Base-by-base conservation (phyloP, 176 grass and related monocot species). In the Oryza glaberrima region DNA sequence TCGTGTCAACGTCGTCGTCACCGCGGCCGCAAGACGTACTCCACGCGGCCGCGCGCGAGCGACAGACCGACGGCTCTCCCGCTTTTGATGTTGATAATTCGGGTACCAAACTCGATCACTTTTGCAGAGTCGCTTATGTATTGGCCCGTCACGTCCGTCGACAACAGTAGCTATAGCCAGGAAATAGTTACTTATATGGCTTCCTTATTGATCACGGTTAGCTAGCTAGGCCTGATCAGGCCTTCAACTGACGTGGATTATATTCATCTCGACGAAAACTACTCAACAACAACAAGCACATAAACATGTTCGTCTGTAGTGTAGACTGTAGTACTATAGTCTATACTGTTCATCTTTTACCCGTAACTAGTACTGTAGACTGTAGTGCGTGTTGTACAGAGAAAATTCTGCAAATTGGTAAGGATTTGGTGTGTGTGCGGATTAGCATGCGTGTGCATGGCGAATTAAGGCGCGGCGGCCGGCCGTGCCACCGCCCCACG, bases 131-230 rank as follows among this genome's bases (percentile, higher is more conserved):
- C 14, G 9, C 67, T 81, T 81, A 22, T 35, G 15, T n/a, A 0
- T 63, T 44, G 16, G 51, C 40, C 15, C 15, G 38, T 81, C 87
- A 69, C 87, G 70, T 89, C 87, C 87, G 87, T 76, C 82, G 82
- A 89, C 88, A 13, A 85, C 82, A 85, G 82, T 84, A 30, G 20
- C 46, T 54, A n/a, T 54, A n/a, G 30, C 67, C 4, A 26, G 25
- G 6, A 40, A 40, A 40, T 40, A 19, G 5, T 17, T 7, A 15
- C 56, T 15, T 26, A 56, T 20, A 20, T 58, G 54, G 54, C 17
- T 58, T 58, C 6, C 17, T 58, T 20, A 20, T 40, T 40, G 38
- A 40, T 20, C 54, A 58, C 17, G 54, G 54, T 58, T 19, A 56
- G 1, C 16, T 6, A 13, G 12, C 4, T 51, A 56, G 16, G 5